phyloP scores from a whole-genome alignment of 1,284 basidiomycete genomes.

The Tilletia walkeri region DNA sequence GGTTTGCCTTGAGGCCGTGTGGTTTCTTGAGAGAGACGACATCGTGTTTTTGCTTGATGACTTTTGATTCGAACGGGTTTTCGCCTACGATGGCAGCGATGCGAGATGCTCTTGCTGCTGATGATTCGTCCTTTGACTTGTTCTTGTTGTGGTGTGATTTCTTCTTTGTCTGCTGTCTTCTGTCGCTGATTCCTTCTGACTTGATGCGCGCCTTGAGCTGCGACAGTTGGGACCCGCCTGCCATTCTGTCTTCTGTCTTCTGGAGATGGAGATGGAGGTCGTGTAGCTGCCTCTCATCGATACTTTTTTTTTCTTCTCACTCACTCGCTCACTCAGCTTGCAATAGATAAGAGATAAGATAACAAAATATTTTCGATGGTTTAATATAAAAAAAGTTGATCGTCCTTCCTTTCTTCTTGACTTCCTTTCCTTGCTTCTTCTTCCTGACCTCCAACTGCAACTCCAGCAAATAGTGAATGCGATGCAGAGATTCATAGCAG shows the following conservation, averaged over 20 bases:
- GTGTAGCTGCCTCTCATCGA: too few species aligned
- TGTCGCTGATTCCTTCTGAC: constrained; percentile 44
- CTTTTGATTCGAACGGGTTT: constrained; percentile 78
- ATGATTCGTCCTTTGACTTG: constrained; percentile 47
- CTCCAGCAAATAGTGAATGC: too few species aligned
- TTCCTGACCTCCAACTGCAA: too few species aligned
- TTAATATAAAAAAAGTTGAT: too few species aligned
- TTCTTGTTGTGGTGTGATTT: constrained; percentile 61
- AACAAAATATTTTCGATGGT: too few species aligned
- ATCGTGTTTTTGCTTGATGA: constrained; percentile 73
- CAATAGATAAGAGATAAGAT: too few species aligned
- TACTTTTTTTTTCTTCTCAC: too few species aligned
- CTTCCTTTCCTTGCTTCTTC: too few species aligned
- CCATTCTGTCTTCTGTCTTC: background rate
- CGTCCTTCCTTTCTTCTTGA: too few species aligned
- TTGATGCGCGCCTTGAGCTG: constrained; percentile 51
- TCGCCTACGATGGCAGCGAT: constrained; percentile 80
- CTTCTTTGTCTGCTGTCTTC: constrained; percentile 42
- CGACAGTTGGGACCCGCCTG: constrained; percentile 52
- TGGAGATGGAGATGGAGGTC: background rate
- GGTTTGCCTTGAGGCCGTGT: constrained; percentile 77
- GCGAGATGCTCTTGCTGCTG: constrained; percentile 59
- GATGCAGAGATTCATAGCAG: too few species aligned
- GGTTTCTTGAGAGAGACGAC: constrained; percentile 70
- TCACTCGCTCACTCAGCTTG: too few species aligned